Base-by-base conservation (phyloP, 139 green algal genomes). In the Chlorella sp. region DNA sequence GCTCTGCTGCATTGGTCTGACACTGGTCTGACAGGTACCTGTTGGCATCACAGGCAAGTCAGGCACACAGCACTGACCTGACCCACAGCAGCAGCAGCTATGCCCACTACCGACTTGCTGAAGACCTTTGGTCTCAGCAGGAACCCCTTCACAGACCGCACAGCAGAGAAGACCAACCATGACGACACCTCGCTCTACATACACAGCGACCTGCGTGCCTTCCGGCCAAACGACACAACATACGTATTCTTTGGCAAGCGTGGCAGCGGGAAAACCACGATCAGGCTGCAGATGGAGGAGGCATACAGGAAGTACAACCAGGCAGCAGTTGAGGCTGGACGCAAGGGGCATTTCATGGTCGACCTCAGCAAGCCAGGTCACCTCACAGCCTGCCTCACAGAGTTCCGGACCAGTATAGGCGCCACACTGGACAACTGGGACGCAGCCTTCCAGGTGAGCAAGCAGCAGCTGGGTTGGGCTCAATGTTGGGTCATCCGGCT, bases 201-300 rank as follows among this genome's bases (percentile, higher is more conserved):
- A 14, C 88, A 89, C 70, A 87, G 77, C 1, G 91, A 96, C 74
- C 74, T 95, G 62, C 82, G 88, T 5, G 87, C 82, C 23, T 93
- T 96, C 65, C 74, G 74, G 29, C 90, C 90, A 5, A 92, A 80
- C 77, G 88, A 95, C 32, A 93, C 85, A 0, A 97, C 92, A 0
- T 97, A 97, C 75, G 74, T 97, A 24, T 86, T 89, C 74, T 89
- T 89, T 62, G 84, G 84, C 32, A 74, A 74, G 36, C 49, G 84
- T 2, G 84, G 92, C 20, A 83, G 68, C 35, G 92, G 92, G 68
- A 97, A 97, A 73, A 97, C 92, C 35, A 97, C 92, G 26, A 94
- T 97, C 50, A 73, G 91, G 5, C 27, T 68, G 31, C 85, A 90
- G 84, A 91, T 95, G 81, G 83, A 92, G 75, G 70, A 78, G 22